These are phyloP conservation scores for Neohortaea acidophila DNA, from an alignment of 495 filamentous ascomycete species.

Conservation along the genomic window DNA sequence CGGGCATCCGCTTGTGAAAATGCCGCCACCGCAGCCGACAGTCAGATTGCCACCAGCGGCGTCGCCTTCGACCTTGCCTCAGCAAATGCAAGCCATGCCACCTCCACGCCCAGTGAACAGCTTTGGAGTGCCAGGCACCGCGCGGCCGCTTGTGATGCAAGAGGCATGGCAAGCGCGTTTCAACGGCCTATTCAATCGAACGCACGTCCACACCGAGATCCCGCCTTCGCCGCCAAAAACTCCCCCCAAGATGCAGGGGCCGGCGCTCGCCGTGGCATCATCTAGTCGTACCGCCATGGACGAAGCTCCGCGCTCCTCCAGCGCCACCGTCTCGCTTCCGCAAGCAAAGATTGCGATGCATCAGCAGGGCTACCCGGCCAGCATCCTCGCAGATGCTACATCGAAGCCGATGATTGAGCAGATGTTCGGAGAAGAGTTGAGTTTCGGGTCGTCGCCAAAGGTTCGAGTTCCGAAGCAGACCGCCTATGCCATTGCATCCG, in stretches of 20 bases:
- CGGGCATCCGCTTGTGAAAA: slow-evolving; percentile 22
- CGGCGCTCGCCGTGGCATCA: slow-evolving; percentile 10
- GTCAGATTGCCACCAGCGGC: slow-evolving; percentile 26
- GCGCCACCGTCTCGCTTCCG: slow-evolving; percentile 26
- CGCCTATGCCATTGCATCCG: background rate
- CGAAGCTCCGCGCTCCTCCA: slow-evolving; percentile 7
- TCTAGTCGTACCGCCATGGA: slow-evolving; percentile 14
- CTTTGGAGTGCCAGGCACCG: background rate
- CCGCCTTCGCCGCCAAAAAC: slow-evolving; percentile 18
- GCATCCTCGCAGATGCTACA: slow-evolving; percentile 19
- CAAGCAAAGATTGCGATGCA: slow-evolving; percentile 5
- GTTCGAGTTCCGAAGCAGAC: slow-evolving; percentile 18
- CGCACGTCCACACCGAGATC: slow-evolving; percentile 11
- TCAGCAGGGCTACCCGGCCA: slow-evolving; percentile 13
- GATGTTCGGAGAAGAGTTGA: slow-evolving; percentile 25
- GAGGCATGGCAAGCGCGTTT: slow-evolving; percentile 18
- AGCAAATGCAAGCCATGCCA: slow-evolving; percentile 1
- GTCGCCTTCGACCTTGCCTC: slow-evolving; percentile 3
- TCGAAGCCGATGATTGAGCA: slow-evolving; percentile 23
- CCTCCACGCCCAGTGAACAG: slow-evolving; percentile 2
- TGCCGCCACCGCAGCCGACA: slow-evolving; percentile 21
- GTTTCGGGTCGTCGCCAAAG: slow-evolving; percentile 26
- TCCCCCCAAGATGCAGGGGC: slow-evolving; percentile 10
- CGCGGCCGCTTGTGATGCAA: slow-evolving; percentile 11
- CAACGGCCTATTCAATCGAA: slow-evolving; percentile 17